Evolutionary conservation across 2,329 filamentous ascomycete species (phyloP), one percentile per base, ranked within the genome.

Genomic region (Cercospora sesami): DNA sequence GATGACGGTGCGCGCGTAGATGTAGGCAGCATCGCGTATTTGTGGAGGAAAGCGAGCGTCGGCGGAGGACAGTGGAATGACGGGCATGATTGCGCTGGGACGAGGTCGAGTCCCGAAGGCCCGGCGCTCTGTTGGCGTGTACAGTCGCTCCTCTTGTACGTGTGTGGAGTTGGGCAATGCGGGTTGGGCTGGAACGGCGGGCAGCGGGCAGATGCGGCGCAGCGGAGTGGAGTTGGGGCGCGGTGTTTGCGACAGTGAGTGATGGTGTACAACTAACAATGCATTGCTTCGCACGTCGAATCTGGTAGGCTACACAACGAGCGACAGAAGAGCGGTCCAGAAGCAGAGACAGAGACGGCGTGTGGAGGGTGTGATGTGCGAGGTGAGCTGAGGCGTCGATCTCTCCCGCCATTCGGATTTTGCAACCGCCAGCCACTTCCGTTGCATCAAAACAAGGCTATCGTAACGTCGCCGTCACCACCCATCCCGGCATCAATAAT

Each of bases 21-120:
- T 16, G 33, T 45, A 33, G 36, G 65, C 53, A 30, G 63, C n/a
- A 31, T 65, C 55, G 66, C 64, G 68, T 18, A 71, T 60, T 68
- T 73, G 74, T 68, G 73, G 73, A 18, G 73, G 68, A n/a, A 72
- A 67, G 68, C 74, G 73, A n/a, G 73, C 67, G 67, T 75, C 73
- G 31, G 21, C 8, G 51, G 48, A 5, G 18, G 48, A 55, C 63
- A 63, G 61, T 42, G 58, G 67, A 21, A 57, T 65, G 64, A 66
- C 67, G 67, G 68, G 70, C 69, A 69, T 66, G 26, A 65, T 45
- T 51, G 45, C 26, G 64, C 33, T 26, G 21, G 53, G n/a, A 28
- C 30, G 26, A 33, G 53, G 8, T 30, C 16, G 45, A 51, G 45
- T 51, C 45, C 45, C 21, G 45, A 51, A 42, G 36, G 36, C 36